These are phyloP conservation scores for Arachnopeziza araneosa DNA, from an alignment of 2,329 filamentous ascomycete genomes.

Conservation along the genomic window DNA sequence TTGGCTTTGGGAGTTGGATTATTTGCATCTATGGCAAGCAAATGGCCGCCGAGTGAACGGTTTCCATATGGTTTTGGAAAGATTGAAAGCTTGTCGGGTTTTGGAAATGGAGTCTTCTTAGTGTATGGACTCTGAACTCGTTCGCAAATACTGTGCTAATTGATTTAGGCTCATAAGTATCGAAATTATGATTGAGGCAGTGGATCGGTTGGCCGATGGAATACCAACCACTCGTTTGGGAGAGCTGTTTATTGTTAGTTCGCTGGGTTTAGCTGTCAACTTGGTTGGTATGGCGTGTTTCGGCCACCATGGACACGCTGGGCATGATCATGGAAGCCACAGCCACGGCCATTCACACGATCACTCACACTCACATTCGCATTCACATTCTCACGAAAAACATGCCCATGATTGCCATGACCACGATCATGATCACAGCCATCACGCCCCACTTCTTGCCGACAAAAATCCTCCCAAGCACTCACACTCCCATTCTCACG, in stretches of 20 bases:
- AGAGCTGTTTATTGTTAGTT: conserved; percentile 85
- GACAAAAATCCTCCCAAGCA: conserved; percentile 11
- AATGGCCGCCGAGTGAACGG: conserved; percentile 83
- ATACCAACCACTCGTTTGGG: conserved; percentile 76
- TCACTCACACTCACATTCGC: conserved; percentile 12
- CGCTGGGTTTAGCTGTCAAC: conserved; percentile 82
- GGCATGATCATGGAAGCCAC: conserved; percentile 24
- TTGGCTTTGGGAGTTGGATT: conserved; percentile 86
- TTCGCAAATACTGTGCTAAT: background rate
- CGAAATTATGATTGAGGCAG: conserved; percentile 92
- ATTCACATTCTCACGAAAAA: conserved; percentile 10
- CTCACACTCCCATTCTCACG: conserved; percentile 48
- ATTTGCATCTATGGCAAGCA: conserved; percentile 88
- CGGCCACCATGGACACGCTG: conserved; percentile 41
- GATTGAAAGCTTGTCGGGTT: conserved; percentile 91
- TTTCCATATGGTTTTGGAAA: conserved; percentile 97
- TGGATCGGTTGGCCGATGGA: conserved; percentile 80
- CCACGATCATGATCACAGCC: conserved; percentile 32
- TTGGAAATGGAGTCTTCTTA: conserved; percentile 92
- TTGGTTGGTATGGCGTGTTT: conserved; percentile 67
- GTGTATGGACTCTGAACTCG: conserved; percentile 51
- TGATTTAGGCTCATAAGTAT: conserved; percentile 73
- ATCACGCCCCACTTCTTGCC: conserved; percentile 17
- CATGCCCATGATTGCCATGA: conserved; percentile 14
- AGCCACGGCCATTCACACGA: conserved; percentile 28